A percentile compares a stretch with the other conserved stretches of the same genome.
These are phyloP conservation scores for Plasmodium inui DNA, from an alignment of 169 alveolate genomes.

Conservation along the genomic window DNA sequence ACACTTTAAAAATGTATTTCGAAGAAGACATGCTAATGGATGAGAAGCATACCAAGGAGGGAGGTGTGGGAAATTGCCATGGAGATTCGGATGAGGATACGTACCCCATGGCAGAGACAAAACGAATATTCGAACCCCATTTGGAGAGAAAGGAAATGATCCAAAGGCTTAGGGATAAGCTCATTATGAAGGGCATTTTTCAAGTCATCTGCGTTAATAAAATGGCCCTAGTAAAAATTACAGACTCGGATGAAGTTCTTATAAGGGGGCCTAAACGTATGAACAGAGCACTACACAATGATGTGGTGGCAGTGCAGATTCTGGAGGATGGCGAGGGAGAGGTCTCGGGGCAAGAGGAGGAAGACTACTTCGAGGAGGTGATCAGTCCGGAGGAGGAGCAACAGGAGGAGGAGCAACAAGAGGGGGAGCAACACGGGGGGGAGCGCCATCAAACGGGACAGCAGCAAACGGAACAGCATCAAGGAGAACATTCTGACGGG, in stretches of 20 bases:
- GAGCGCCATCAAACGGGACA: slow-evolving; percentile 36
- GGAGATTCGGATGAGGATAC: not conserved
- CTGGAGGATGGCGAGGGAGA: slow-evolving; percentile 85
- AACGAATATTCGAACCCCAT: slow-evolving; percentile 80
- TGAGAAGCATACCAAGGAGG: slow-evolving; percentile 20
- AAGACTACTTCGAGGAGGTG: slow-evolving; percentile 74
- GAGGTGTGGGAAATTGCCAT: not conserved
- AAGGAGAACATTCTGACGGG: not conserved
- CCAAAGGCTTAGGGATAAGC: slow-evolving; percentile 88
- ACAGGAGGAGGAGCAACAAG: slow-evolving; percentile 71
- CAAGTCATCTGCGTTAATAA: slow-evolving; percentile 86
- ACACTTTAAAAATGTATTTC: slow-evolving; percentile 65
- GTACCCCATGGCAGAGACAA: slow-evolving; percentile 78
- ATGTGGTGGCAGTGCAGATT: slow-evolving; percentile 95
- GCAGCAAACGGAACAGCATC: not conserved
- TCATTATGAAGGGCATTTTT: slow-evolving; percentile 90
- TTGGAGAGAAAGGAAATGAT: slow-evolving; percentile 81
- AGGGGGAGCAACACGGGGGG: slow-evolving; percentile 57
- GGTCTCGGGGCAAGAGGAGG: slow-evolving; percentile 66
- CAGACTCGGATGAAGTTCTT: slow-evolving; percentile 86
- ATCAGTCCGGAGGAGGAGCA: slow-evolving; percentile 65
- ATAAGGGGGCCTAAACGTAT: slow-evolving; percentile 89
- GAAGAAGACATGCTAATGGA: slow-evolving; percentile 44
- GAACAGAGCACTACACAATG: slow-evolving; percentile 98
- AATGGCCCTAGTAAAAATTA: slow-evolving; percentile 82